Percentiles rank a stretch among this genome's conserved stretches.
Evolutionary conservation across 2,329 filamentous ascomycete genomes (phyloP).

Genomic region (Scorias spongiosa): DNA sequence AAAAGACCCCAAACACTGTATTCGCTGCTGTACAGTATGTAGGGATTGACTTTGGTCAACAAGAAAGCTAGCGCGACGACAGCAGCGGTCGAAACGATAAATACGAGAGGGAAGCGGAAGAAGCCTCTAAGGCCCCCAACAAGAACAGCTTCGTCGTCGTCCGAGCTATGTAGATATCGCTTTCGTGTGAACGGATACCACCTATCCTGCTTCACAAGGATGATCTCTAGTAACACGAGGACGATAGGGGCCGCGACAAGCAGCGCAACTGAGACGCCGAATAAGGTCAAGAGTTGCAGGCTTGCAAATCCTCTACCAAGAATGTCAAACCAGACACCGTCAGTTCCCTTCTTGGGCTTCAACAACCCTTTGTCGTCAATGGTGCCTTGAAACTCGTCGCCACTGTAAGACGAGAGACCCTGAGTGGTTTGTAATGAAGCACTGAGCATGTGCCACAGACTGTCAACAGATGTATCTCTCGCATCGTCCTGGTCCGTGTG

Average conservation of each 20-base stretch:
- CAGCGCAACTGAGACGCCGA: constrained; percentile 72
- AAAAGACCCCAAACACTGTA: constrained; percentile 82
- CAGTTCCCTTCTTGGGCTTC: constrained; percentile 41
- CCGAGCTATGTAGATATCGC: constrained; percentile 44
- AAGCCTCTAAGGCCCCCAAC: constrained; percentile 69
- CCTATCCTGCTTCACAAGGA: constrained; percentile 58
- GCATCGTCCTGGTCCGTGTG: constrained; percentile 83
- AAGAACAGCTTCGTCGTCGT: constrained; percentile 41
- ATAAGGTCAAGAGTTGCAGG: constrained; percentile 66
- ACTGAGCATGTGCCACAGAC: constrained; percentile 91
- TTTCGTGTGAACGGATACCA: constrained; percentile 73
- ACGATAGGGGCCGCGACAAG: constrained; percentile 66
- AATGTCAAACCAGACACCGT: constrained; percentile 86
- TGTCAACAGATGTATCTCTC: constrained; percentile 54
- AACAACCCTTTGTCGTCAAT: constrained; percentile 44
- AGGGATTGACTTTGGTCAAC: constrained; percentile 68
- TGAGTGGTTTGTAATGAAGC: constrained; percentile 61
- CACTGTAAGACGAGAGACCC: constrained; percentile 53
- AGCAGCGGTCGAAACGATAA: constrained; percentile 51
- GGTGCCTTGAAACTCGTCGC: constrained; percentile 48
- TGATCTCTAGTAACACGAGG: constrained; percentile 51
- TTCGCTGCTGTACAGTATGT: constrained; percentile 78
- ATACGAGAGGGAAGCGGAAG: constrained; percentile 66
- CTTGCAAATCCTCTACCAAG: constrained; percentile 68
- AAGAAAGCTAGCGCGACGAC: constrained; percentile 60